phyloP scores from a whole-genome alignment of 2,329 filamentous ascomycete genomes.

The Trichophyton mentagrophytes region DNA sequence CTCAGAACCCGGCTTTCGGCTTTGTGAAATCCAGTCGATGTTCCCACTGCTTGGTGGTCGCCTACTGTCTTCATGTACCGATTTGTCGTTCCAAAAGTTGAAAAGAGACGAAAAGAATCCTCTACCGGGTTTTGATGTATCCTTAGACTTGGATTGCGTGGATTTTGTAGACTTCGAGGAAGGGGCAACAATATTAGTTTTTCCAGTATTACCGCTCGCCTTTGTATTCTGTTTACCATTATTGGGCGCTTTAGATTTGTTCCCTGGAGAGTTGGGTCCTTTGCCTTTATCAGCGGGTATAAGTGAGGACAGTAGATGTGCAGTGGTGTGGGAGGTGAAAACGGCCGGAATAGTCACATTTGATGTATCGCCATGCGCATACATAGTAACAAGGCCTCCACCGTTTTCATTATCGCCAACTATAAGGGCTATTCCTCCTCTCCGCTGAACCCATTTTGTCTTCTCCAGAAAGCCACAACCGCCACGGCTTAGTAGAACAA shows the following conservation, averaged over 20 bases:
- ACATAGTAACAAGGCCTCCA: slow-evolving; percentile 89
- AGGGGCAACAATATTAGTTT: slow-evolving; percentile 18
- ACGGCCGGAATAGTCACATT: slow-evolving; percentile 88
- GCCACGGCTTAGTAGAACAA: slow-evolving; percentile 80
- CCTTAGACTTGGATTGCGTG: slow-evolving; percentile 13
- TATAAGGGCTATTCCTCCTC: slow-evolving; percentile 79
- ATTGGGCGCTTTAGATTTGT: slow-evolving; percentile 36
- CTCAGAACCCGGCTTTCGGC: slow-evolving; percentile 17
- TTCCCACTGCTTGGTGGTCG: slow-evolving; percentile 61
- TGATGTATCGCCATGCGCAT: slow-evolving; percentile 89
- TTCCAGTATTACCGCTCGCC: slow-evolving; percentile 16
- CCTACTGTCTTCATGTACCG: slow-evolving; percentile 34
- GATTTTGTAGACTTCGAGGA: slow-evolving; percentile 21
- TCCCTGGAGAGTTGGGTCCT: slow-evolving; percentile 34
- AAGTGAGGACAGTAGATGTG: slow-evolving; percentile 78
- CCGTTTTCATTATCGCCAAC: slow-evolving; percentile 88
- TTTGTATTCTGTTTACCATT: slow-evolving; percentile 23
- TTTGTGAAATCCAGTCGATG: slow-evolving; percentile 55
- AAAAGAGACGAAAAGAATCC: slow-evolving; percentile 18
- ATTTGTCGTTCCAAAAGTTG: background rate
- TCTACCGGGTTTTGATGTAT: slow-evolving; percentile 13
- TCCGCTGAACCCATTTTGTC: slow-evolving; percentile 87
- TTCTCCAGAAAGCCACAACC: slow-evolving; percentile 96
- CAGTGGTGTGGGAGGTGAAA: slow-evolving; percentile 90
- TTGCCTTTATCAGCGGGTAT: slow-evolving; percentile 52